Percentiles rank a stretch among this genome's conserved stretches.
Evolutionary conservation across 768 basidiomycete genomes (phyloP).

Genomic region (Kwoniella sp.): DNA sequence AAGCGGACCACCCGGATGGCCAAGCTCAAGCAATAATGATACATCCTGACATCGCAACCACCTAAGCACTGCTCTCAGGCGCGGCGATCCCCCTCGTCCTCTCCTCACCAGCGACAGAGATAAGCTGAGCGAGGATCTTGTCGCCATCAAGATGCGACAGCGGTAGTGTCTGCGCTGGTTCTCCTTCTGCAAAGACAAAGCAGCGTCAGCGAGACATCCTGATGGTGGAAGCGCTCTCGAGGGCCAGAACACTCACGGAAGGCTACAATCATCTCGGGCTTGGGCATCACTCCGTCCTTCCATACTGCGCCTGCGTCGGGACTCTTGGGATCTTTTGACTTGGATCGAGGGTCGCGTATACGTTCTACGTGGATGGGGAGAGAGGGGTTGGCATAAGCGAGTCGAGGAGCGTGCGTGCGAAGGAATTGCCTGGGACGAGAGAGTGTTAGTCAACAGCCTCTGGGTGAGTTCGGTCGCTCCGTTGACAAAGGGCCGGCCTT

Average conservation of each 20-base stretch:
- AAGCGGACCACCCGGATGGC: too few relatives aligned
- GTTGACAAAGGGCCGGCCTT: background rate
- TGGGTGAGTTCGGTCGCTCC: background rate
- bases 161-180: conserved; percentile 9
- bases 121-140: conserved; percentile 15
- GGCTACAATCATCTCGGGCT: conserved; percentile 17
- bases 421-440: conserved; percentile 26
- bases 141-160: conserved; percentile 15
- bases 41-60: too few relatives aligned
- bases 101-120: conserved; percentile 18
- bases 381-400: conserved; percentile 37
- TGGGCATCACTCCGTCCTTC: conserved; percentile 15
- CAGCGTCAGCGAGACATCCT: background rate
- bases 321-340: conserved; percentile 19
- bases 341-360: conserved; percentile 30
- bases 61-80: too few relatives aligned
- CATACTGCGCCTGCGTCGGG: conserved; percentile 11
- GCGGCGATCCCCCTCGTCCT: conserved; percentile 6
- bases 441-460: background rate
- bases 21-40: too few relatives aligned
- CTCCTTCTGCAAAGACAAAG: background rate
- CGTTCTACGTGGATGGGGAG: conserved; percentile 17
- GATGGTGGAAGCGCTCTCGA: background rate
- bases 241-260: conserved; percentile 13
- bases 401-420: conserved; percentile 16